Evolutionary conservation across 2,329 filamentous ascomycete genomes (phyloP), one percentile per base, ranked within the genome.

Genomic region (Diatrype stigma): DNA sequence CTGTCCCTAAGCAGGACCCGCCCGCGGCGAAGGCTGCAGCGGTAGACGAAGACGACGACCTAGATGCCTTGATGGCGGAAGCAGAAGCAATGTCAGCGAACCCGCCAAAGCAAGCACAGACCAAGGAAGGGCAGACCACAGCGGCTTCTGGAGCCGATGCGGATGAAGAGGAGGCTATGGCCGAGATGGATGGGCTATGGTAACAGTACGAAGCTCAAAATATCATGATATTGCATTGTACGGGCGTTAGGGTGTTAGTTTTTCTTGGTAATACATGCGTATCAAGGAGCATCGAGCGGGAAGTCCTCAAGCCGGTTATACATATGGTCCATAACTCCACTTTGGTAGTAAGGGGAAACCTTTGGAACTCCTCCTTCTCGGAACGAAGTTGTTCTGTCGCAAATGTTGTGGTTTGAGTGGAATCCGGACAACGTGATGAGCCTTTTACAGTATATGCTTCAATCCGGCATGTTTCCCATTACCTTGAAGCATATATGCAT

Each of bases 131-230:
- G 11, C 48, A 46, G 40, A 49, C 35, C 35, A 47, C 44, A 11
- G 21, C 21, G 3, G 21, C 21, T 28, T 19, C 16, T 6, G 46
- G 16, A 23, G 58, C 66, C 4, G 65, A 76, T 63, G 79, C 75
- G 1, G 84, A 85, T 49, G 84, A 87, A 14, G 82, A 87, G 67
- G 85, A 83, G 53, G 84, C 79, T 1, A 85, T 90, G 82, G 81
- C 78, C 35, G 82, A 82, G 56, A 80, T 83, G 77, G 78, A 79
- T 38, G 79, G 74, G 0, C 55, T 80, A 22, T 82, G 76, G 77
- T 79, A 54, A 70, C 26, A 35, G 23, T 30, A 11, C 28, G 32
- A 37, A n/a, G n/a, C 19, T 44, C 48, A 44, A 45, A 7, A 37
- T 40, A 30, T 23, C 46, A 57, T 51, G 38, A 48, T 5, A 38